Conservation (phyloP, 768 basidiomycete species). For the Asterophora parasitica region DNA sequence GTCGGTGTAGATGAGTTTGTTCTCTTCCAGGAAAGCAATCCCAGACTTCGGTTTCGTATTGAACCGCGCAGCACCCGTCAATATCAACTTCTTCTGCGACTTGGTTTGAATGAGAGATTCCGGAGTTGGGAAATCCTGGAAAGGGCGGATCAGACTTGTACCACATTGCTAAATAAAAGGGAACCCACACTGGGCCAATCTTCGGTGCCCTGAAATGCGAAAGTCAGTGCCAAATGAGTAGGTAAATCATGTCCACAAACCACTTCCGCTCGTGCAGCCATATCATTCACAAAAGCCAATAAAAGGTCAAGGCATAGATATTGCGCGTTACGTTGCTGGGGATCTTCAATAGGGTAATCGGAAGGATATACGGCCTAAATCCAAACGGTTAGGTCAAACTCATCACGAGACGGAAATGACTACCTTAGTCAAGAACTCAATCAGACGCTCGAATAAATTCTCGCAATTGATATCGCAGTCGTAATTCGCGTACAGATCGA, state of each 20-base stretch:
- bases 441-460: constrained; percentile 86
- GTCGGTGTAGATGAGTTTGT: constrained; percentile 79
- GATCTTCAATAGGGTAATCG: constrained; percentile 54
- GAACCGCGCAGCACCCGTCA: constrained; percentile 81
- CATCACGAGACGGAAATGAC: constrained; percentile 10
- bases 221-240: constrained; percentile 8
- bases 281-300: constrained; percentile 81
- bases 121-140: constrained; percentile 50
- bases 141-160: background rate
- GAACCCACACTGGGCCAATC: constrained; percentile 61
- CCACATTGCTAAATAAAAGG: constrained; percentile 1
- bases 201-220: constrained; percentile 33
- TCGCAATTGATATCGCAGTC: constrained; percentile 97
- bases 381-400: background rate
- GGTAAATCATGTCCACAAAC: constrained; percentile 27
- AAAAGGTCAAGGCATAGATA: constrained; percentile 85
- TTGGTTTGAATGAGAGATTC: constrained; percentile 64
- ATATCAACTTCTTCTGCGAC: constrained; percentile 79
- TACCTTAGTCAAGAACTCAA: constrained; percentile 87
- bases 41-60: constrained; percentile 92
- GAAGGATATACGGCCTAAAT: constrained; percentile 75
- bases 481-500: constrained; percentile 93
- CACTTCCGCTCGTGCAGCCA: constrained; percentile 61
- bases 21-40: constrained; percentile 86
- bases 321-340: constrained; percentile 74